Base-by-base conservation (phyloP, 768 basidiomycete genomes). In the Calocybe cyanea region DNA sequence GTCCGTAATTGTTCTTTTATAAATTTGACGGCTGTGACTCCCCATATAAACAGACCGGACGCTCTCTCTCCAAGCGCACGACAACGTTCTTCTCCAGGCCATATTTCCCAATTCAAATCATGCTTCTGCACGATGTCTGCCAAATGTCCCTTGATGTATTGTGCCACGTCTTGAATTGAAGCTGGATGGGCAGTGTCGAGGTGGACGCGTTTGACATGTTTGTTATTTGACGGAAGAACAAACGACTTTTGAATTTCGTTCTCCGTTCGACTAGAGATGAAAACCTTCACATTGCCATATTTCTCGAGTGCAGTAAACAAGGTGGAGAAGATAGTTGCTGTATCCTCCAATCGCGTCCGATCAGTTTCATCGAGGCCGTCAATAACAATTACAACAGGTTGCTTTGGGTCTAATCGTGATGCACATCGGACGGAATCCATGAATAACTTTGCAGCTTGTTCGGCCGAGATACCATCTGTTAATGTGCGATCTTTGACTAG, bases 361-460 rank as follows among this genome's bases (percentile, higher is more conserved):
- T 51, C 49, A 2, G 55, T 54, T 38, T 56, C 54, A 39, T 56
- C 54, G 14, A 56, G 34, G 11, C 45, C 52, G 37, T 56, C 55
- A 38, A 56, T 57, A 18, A 57, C 45, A 23, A 57, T 24, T 7
- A 57, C 49, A 5, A 53, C 48, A 10, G 52, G 50, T 24, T 37
- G 39, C 14, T 14, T 20, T 9, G 34, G 43, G 15, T 52, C 31
- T 4, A 46, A 25, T 10, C 2, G 11, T 1, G 44, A 51, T 5
- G 52, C 52, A 23, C 44, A 35, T 3, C 21, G 20, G 33, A 57
- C 38, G 19, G 47, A 25, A 13, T 48, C 41, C 7, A 54, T 38
- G 38, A 57, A 57, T 2, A 57, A 44, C 14, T 32, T 34, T 17
- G 28, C 34, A 18, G 55, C 55, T 39, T 57, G 52, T 7, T 47